Evolutionary conservation across 139 green algal species (phyloP).

Genomic region (Yamagishiella unicocca): DNA sequence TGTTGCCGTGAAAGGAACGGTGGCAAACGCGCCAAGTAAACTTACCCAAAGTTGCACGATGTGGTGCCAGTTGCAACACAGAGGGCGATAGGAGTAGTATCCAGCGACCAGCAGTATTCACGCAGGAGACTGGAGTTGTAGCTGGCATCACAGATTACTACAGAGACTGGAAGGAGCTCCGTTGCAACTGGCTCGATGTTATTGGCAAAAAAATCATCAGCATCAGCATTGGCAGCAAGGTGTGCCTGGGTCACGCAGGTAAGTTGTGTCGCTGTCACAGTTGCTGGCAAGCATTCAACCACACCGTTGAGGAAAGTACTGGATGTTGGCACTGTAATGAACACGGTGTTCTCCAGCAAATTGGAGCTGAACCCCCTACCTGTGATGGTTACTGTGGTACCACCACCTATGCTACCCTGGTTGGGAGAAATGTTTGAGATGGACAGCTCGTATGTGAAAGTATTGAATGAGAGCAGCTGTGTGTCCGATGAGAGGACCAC

Average conservation of each 20-base stretch:
- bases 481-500: slow-evolving; percentile 6
- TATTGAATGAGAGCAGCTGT: slow-evolving; percentile 6
- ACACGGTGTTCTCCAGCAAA: slow-evolving; percentile 27
- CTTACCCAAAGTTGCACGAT: slow-evolving; percentile 8
- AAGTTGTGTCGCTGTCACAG: slow-evolving; percentile 9
- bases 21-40: too few species aligned
- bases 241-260: slow-evolving; percentile 35
- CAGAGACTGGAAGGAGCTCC: neutral
- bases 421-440: slow-evolving; percentile 31
- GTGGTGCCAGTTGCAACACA: neutral
- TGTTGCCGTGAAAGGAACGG: too few species aligned
- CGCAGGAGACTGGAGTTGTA: slow-evolving; percentile 6
- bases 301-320: slow-evolving; percentile 55
- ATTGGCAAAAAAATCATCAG: slow-evolving; percentile 26
- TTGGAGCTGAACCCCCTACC: slow-evolving; percentile 50
- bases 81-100: neutral
- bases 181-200: slow-evolving; percentile 26
- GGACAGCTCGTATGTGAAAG: slow-evolving; percentile 19
- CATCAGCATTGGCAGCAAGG: slow-evolving; percentile 43
- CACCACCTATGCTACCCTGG: slow-evolving; percentile 51
- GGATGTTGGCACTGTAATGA: slow-evolving; percentile 41
- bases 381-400: slow-evolving; percentile 42
- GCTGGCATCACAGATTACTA: slow-evolving; percentile 32
- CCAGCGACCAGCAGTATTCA: slow-evolving; percentile 18
- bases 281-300: slow-evolving; percentile 9